These are phyloP conservation scores for Theileria annulata DNA, from an alignment of 169 alveolate genomes.

Conservation along the genomic window DNA sequence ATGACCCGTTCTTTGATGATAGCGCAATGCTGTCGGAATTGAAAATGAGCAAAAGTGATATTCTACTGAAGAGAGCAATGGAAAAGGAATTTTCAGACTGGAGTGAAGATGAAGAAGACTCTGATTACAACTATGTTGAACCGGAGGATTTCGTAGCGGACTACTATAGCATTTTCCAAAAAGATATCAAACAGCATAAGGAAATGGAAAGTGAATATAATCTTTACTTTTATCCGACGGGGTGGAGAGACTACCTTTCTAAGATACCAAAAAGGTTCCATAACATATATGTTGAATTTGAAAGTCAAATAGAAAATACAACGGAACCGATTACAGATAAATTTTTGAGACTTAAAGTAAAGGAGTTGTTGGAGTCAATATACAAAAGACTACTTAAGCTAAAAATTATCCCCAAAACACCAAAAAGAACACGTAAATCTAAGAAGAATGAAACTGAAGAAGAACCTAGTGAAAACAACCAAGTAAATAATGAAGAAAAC, in stretches of 20 bases:
- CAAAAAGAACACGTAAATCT: neutral
- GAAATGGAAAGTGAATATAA: neutral
- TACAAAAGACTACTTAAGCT: conserved; percentile 8
- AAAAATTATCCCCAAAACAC: conserved; percentile 32
- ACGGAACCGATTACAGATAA: conserved; percentile 21
- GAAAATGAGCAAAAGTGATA: conserved; percentile 65
- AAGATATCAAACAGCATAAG: neutral
- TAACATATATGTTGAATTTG: conserved; percentile 40
- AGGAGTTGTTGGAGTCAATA: conserved; percentile 25
- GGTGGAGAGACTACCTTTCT: conserved; percentile 42
- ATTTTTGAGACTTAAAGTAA: neutral
- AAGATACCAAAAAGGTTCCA: conserved; percentile 58
- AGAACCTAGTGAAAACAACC: neutral
- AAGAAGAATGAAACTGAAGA: conserved; percentile 9
- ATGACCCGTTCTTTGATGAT: conserved; percentile 80
- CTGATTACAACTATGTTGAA: neutral
- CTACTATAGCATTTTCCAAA: conserved; percentile 18
- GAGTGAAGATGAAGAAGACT: conserved; percentile 75
- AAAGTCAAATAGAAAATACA: conserved; percentile 13
- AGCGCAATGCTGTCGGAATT: conserved; percentile 72
- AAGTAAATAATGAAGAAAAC: neutral
- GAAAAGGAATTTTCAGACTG: conserved; percentile 75
- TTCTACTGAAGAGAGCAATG: conserved; percentile 66
- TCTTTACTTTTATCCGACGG: conserved; percentile 39
- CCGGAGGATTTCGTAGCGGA: conserved; percentile 56